Base-by-base conservation (phyloP, 2,329 filamentous ascomycete genomes). In the Westerdykella ornata region DNA sequence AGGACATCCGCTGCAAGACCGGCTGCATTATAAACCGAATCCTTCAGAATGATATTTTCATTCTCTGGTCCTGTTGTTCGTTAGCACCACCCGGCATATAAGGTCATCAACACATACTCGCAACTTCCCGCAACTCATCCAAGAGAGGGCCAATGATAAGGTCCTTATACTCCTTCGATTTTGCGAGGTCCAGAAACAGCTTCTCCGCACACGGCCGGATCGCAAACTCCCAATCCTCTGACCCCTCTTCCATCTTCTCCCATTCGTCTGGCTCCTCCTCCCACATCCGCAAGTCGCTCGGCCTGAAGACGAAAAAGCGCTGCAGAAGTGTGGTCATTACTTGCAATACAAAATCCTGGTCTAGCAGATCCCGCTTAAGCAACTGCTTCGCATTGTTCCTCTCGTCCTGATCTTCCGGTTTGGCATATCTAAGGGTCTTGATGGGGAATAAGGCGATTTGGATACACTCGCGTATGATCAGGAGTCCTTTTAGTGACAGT, bases 261-360 rank as follows among this genome's bases (percentile, higher is more conserved):
- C 92, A 98, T 40, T 94, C 88, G 63, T 98, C 88, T 0, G 90
- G 88, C 43, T 95, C 88, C 58, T 94, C 84, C 60, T 94, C 84
- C 92, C 92, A 98, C 43, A 88, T 84, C 47, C 88, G 81, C 1
- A 97, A 76, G 64, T 98, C 92, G 38, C 81, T 80, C 44, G 84
- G 78, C 26, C 88, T 80, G 63, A 97, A 92, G 29, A 92, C 77
- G 61, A 98, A 92, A 52, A 95, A 87, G 54, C 84, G 82, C 1
- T 85, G 88, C 38, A 98, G 85, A 42, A 95, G 80, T 11, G 83
- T 74, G 61, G 92, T 87, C 52, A 94, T 83, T 4, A 15, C 30
- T 49, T 89, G 80, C 13, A 84, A 72, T 2, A 95, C 81, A 43
- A 96, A 78, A 1, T 84, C 77, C 28, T 85, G 75, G 4, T 82